Evolutionary conservation across 2,329 filamentous ascomycete species (phyloP), one percentile per base, ranked within the genome.

Genomic region (Aureobasidium uvarum): DNA sequence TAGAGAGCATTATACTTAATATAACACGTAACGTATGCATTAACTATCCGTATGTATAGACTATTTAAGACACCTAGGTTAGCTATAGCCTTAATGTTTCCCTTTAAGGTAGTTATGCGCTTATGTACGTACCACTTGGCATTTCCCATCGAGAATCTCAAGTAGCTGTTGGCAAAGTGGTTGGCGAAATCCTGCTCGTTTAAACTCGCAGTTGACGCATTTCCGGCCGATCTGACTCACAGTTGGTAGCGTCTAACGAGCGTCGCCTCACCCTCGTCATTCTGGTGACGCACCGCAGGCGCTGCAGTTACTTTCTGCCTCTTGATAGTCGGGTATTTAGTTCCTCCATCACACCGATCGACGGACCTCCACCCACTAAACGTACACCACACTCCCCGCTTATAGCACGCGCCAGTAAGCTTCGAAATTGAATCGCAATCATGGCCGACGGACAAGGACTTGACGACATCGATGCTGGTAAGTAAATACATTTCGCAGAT

Each of bases 361-460:
- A 50, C 46, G 46, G 46, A 51, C 48, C 48, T 36, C 16, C 48
- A 36, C 18, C 48, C 16, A 36, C 33, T 7, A 38, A 38, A 54
- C 33, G 51, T 33, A 54, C 31, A 54, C 51, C n/a, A 38, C 31
- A 39, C 33, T 54, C n/a, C 51, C n/a, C 51, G 33, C 51, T 38
- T 33, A 39, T 33, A 39, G 31, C 51, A 33, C 33, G 51, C 51
- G 51, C 51, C 33, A 38, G 31, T 54, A 54, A 23, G 51, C 51
- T 54, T 54, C 33, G 51, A 23, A 54, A 39, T 39, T 54, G 2
- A 54, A 38, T 54, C 51, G 31, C 31, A 54, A 54, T 54, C 31
- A 54, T 54, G 51, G 33, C 51, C 33, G 51, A 54, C 51, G 51
- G 51, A 54, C 51, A 54, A 54, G 51, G 51, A 54, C 51, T 54